phyloP scores from a whole-genome alignment of 1,284 basidiomycete genomes.

The Apiotrichum akiyoshidainum region DNA sequence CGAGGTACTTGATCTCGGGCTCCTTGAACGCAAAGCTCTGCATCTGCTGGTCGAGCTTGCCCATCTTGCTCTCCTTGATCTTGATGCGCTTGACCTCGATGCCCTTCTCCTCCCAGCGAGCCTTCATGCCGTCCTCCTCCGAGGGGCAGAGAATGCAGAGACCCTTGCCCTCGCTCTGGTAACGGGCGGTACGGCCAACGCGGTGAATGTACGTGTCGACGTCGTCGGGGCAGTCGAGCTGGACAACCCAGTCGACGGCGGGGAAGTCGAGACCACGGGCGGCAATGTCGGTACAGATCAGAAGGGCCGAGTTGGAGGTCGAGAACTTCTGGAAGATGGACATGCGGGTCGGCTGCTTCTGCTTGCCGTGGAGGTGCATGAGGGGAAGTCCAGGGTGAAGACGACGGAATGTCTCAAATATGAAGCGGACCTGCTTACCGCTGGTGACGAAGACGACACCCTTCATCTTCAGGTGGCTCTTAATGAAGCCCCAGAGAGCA shows the following conservation, averaged over 20 bases:
- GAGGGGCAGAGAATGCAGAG: constrained; percentile 80
- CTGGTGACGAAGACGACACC: constrained; percentile 90
- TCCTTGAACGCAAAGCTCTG: constrained; percentile 94
- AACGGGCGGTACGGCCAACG: constrained; percentile 91
- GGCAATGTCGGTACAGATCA: constrained; percentile 96
- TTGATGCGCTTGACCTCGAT: constrained; percentile 81
- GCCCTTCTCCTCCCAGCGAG: constrained; percentile 67
- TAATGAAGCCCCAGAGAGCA: constrained; percentile 90
- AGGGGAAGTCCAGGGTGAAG: constrained; percentile 89
- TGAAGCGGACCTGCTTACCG: constrained; percentile 88
- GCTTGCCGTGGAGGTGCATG: constrained; percentile 92
- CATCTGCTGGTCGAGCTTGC: constrained; percentile 79
- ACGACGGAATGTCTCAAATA: constrained; percentile 93
- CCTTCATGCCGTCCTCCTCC: constrained; percentile 86
- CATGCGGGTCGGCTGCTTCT: constrained; percentile 87
- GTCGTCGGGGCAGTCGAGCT: constrained; percentile 96
- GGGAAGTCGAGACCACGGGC: constrained; percentile 97
- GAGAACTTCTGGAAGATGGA: constrained; percentile 79
- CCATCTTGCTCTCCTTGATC: constrained; percentile 79
- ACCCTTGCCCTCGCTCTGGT: constrained; percentile 84
- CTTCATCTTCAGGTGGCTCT: constrained; percentile 88
- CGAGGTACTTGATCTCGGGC: constrained; percentile 95
- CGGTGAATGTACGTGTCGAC: constrained; percentile 98
- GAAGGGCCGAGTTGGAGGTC: constrained; percentile 69
- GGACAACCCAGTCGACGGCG: constrained; percentile 93